A percentile compares a stretch with the other conserved stretches of the same genome.
Evolutionary conservation across 495 filamentous ascomycete genomes (phyloP).

Genomic region (Lichina pygmaea): DNA sequence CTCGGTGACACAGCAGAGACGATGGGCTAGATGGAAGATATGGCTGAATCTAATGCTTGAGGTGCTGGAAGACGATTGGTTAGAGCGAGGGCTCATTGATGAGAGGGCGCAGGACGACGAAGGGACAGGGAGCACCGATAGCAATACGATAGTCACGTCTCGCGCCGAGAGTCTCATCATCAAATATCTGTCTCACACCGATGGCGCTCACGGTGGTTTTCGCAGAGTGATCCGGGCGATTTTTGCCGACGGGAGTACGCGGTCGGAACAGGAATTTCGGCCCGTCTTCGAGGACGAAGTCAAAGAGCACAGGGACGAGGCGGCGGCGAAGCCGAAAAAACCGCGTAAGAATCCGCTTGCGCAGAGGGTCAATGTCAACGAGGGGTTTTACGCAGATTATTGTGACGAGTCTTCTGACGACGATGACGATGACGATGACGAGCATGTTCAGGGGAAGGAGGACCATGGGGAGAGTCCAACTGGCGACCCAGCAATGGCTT

Average conservation of each 20-base stretch:
- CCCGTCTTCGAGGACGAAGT: slow-evolving; percentile 35
- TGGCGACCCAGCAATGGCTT: too few relatives aligned
- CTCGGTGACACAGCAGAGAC: slow-evolving; percentile 33
- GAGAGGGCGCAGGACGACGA: slow-evolving; percentile 5
- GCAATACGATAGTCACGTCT: slow-evolving; percentile 14
- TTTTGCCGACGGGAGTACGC: slow-evolving; percentile 29
- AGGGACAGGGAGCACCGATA: slow-evolving; percentile 6
- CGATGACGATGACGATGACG: slow-evolving; percentile 15
- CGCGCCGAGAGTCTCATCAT: slow-evolving; percentile 22
- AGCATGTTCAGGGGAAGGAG: neutral
- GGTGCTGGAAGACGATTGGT: slow-evolving; percentile 50
- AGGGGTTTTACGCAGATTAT: slow-evolving; percentile 31
- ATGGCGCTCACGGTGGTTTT: slow-evolving; percentile 14
- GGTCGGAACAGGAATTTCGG: slow-evolving; percentile 23
- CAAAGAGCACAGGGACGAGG: slow-evolving; percentile 12
- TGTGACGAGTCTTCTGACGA: slow-evolving; percentile 23
- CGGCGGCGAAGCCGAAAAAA: slow-evolving; percentile 4
- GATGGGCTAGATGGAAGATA: slow-evolving; percentile 63
- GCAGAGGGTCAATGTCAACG: slow-evolving; percentile 27
- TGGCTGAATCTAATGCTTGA: slow-evolving; percentile 67
- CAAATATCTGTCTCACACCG: slow-evolving; percentile 18
- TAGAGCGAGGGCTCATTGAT: slow-evolving; percentile 20
- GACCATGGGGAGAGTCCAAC: too few relatives aligned
- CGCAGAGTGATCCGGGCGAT: slow-evolving; percentile 33
- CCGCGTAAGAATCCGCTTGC: slow-evolving; percentile 14